These are phyloP conservation scores for Neofusicoccum parvum DNA, from an alignment of 2,329 filamentous ascomycete species.

Conservation along the genomic window DNA sequence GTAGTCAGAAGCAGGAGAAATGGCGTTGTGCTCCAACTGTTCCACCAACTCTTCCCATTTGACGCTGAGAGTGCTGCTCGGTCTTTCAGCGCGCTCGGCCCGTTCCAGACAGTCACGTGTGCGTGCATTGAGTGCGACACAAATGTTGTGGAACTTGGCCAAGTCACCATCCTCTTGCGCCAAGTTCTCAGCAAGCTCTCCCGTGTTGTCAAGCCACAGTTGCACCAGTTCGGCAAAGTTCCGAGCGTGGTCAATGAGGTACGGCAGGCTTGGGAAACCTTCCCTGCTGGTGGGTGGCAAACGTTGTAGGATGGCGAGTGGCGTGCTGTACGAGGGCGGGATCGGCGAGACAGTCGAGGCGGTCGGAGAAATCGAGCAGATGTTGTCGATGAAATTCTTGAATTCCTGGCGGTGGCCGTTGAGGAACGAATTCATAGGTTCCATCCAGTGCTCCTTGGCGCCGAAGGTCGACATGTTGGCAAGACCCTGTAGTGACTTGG, in stretches of 20 bases:
- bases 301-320: slow-evolving; percentile 83
- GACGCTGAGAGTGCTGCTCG: slow-evolving; percentile 50
- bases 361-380: slow-evolving; percentile 80
- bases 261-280: slow-evolving; percentile 90
- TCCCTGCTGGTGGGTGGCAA: slow-evolving; percentile 80
- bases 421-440: slow-evolving; percentile 93
- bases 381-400: slow-evolving; percentile 81
- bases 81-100: slow-evolving; percentile 56
- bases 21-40: slow-evolving; percentile 41
- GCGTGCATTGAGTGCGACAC: slow-evolving; percentile 48
- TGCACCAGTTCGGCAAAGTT: slow-evolving; percentile 83
- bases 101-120: slow-evolving; percentile 54
- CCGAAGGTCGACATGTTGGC: slow-evolving; percentile 91
- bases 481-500: slow-evolving; percentile 87
- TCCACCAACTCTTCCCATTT: slow-evolving; percentile 58
- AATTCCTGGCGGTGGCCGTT: slow-evolving; percentile 74
- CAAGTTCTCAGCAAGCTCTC: slow-evolving; percentile 40
- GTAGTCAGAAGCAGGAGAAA: slow-evolving; percentile 10
- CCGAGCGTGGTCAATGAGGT: slow-evolving; percentile 85
- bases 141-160: slow-evolving; percentile 52
- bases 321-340: slow-evolving; percentile 87
- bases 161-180: slow-evolving; percentile 48
- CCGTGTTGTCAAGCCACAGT: slow-evolving; percentile 68
- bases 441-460: slow-evolving; percentile 98
- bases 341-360: slow-evolving; percentile 59